phyloP scores from a whole-genome alignment of 202 grass and related monocot genomes.

The Saccharum hybrid region DNA sequence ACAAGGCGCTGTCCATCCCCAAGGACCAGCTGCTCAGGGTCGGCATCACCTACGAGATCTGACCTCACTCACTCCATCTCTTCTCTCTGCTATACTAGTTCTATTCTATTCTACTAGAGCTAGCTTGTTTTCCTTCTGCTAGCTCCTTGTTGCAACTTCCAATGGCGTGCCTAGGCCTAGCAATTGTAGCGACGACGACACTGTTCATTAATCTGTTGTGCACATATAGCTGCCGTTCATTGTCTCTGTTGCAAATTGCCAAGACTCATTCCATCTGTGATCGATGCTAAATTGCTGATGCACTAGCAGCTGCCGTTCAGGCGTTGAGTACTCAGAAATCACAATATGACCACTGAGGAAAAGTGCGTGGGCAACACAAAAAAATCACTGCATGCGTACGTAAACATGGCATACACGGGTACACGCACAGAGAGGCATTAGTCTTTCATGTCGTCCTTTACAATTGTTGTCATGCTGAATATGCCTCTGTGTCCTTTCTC shows the following conservation, averaged over 20 bases:
- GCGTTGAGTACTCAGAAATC: neutral
- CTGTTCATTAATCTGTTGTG: neutral
- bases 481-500: slow-evolving; percentile 2
- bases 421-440: too few species aligned
- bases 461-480: neutral
- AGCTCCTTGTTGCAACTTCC: neutral
- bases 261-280: too few species aligned
- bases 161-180: neutral
- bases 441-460: neutral
- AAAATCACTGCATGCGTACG: neutral
- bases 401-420: too few species aligned
- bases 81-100: too few species aligned
- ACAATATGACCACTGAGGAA: neutral
- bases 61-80: neutral
- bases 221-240: neutral
- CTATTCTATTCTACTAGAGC: neutral
- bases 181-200: neutral
- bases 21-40: slow-evolving; percentile 59
- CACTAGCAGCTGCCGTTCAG: neutral
- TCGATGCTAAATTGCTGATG: too few species aligned
- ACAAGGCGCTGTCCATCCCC: slow-evolving; percentile 55
- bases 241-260: neutral
- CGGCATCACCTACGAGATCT: slow-evolving; percentile 63
- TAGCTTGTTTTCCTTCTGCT: neutral
- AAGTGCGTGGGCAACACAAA: neutral